Percentiles rank a stretch among this genome's conserved stretches.
Conservation (phyloP, 805 yeast genomes). For the Naumovozyma baii region DNA sequence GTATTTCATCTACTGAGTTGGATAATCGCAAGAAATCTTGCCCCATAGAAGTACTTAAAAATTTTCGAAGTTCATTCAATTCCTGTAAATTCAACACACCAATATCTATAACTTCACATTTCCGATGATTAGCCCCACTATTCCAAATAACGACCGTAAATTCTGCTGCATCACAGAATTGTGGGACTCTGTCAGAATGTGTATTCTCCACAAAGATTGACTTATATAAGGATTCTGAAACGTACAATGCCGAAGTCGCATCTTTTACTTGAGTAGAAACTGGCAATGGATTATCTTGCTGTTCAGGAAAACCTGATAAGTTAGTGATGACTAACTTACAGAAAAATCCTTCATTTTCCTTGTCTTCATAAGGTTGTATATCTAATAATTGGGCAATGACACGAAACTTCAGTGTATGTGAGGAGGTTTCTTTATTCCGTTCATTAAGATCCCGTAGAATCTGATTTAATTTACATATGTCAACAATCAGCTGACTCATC, state of each 20-base stretch:
- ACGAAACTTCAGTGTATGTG: background rate
- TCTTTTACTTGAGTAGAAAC: background rate
- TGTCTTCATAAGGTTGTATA: background rate
- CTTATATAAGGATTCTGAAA: background rate
- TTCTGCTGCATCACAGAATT: conserved; percentile 13
- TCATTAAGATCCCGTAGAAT: background rate
- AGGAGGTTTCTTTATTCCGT: background rate
- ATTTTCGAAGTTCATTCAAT: conserved; percentile 6
- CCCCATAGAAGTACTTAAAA: background rate
- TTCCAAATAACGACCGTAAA: conserved; percentile 8
- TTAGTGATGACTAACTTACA: background rate
- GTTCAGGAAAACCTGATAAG: background rate
- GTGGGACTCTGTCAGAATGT: background rate
- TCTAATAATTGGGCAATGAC: background rate
- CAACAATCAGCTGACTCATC: conserved; percentile 11
- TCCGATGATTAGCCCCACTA: background rate
- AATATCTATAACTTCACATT: conserved; percentile 12
- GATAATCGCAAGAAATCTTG: background rate
- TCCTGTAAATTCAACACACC: conserved; percentile 6
- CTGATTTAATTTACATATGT: conserved; percentile 3
- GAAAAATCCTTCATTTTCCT: conserved; percentile 1
- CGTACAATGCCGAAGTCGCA: background rate
- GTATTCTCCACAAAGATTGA: background rate
- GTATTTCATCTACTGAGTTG: background rate
- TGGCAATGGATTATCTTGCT: background rate